These are phyloP conservation scores for Croton setiger DNA, from an alignment of 441 rosid genomes.

Conservation along the genomic window DNA sequence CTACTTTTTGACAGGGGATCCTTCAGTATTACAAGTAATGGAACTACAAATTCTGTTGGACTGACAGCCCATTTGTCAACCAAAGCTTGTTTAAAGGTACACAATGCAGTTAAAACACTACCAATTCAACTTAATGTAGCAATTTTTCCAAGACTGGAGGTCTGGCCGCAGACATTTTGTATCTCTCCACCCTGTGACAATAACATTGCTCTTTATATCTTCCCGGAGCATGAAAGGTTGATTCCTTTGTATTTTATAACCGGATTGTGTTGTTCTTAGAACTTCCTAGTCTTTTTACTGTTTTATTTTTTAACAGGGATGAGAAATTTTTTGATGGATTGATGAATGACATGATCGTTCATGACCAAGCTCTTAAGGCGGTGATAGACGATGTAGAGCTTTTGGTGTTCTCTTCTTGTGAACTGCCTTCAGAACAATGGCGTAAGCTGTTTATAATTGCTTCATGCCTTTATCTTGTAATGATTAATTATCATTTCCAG, in stretches of 20 bases:
- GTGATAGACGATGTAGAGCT: conserved; percentile 15
- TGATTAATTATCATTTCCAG: neutral
- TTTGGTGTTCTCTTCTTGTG: conserved; percentile 21
- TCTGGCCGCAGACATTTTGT: conserved; percentile 13
- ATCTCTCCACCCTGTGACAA: neutral
- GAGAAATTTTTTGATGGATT: conserved; percentile 14
- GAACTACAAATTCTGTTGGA: neutral
- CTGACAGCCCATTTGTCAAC: conserved; percentile 17
- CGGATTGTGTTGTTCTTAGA: neutral
- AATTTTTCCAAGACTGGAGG: neutral
- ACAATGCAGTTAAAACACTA: conserved; percentile 3
- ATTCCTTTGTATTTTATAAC: neutral
- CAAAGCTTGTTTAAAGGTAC: conserved; percentile 6
- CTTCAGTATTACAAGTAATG: conserved; percentile 1
- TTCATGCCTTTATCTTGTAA: neutral
- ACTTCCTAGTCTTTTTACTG: neutral
- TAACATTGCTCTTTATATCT: conserved; percentile 13
- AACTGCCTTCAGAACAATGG: conserved; percentile 21
- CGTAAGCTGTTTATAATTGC: conserved; percentile 9
- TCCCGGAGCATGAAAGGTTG: conserved; percentile 18
- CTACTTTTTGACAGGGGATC: conserved; percentile 8
- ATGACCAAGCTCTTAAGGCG: conserved; percentile 22
- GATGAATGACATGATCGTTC: conserved; percentile 18
- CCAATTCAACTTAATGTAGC: conserved; percentile 1
- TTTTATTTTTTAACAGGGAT: conserved; percentile 12